Base-by-base conservation (phyloP, 441 rosid species). In the Eruca vesicaria region DNA sequence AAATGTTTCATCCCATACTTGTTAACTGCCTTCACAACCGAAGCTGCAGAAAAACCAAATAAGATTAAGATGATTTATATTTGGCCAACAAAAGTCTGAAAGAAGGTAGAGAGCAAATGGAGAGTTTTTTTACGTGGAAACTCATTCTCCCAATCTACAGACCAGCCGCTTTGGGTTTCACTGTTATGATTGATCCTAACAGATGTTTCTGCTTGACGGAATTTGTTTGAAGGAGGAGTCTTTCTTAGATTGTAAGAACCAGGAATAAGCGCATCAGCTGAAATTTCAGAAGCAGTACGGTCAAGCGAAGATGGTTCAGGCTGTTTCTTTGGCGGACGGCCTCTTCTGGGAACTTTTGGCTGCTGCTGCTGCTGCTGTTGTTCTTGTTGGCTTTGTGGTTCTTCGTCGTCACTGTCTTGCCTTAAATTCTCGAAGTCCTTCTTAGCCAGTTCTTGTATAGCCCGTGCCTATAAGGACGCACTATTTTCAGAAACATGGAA, bases 261-360 rank as follows among this genome's bases (percentile, higher is more conserved):
- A 21, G 84, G 60, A 67, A 88, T 89, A 55, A 84, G 90, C 66
- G 82, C 81, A 73, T 84, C 91, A 2, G 98, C 88, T 55, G 86
- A 81, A 67, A 82, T 71, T 63, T 88, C 91, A 68, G 88, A 82
- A 72, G 78, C 86, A 72, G 79, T 66, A 12, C 78, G 84, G 65
- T 90, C 93, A 29, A 84, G 19, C 31, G 84, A 83, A 23, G 88
- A 82, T 50, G 80, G 86, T 55, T 85, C 92, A 62, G 78, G 73
- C 68, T 83, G 41, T 78, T 87, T 92, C 78, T 88, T 92, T 61
- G 96, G 96, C 32, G 98, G 98, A 45, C 98, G 80, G 53, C 98
- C 98, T 85, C 98, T 86, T 82, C 86, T 87, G 6, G 71, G 87
- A 20, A 87, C 82, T 73, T 87, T 89, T 11, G 78, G 86, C 59